These are phyloP conservation scores for Uronychia binucleata DNA, from an alignment of 73 alveolate genomes.

Conservation along the genomic window DNA sequence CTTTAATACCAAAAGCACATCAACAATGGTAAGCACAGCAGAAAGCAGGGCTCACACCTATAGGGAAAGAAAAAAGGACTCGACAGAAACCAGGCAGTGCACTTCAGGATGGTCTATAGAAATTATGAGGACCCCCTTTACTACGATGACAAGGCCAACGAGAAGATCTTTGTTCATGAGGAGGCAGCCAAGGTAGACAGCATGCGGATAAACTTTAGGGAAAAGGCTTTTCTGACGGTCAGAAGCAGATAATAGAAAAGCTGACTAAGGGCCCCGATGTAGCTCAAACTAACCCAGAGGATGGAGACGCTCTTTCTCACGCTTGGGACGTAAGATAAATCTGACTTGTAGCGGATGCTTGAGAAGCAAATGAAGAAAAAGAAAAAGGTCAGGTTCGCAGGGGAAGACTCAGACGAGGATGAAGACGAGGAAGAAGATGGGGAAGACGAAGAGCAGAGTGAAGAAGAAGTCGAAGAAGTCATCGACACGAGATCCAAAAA, in stretches of 20 bases:
- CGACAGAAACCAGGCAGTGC: conserved; percentile 51
- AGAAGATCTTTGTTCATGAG: conserved; percentile 43
- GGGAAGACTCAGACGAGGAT: conserved; percentile 15
- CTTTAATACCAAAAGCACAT: not conserved
- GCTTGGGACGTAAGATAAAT: not conserved
- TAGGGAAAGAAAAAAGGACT: conserved; percentile 12
- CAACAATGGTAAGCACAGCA: not conserved
- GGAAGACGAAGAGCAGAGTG: conserved; percentile 27
- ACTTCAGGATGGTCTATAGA: conserved; percentile 50
- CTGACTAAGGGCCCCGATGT: conserved; percentile 34
- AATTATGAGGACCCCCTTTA: conserved; percentile 43
- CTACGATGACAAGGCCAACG: conserved; percentile 44
- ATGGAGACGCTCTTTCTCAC: not conserved
- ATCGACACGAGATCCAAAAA: not conserved
- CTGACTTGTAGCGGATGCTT: not conserved
- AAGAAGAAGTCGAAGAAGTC: not conserved
- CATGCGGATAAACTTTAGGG: not conserved
- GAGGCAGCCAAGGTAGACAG: conserved; percentile 9
- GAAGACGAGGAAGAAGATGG: conserved; percentile 25
- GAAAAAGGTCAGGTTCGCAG: not conserved
- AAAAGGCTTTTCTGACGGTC: conserved; percentile 11
- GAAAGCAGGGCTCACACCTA: not conserved
- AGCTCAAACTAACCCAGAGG: too few species aligned
- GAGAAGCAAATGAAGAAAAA: not conserved
- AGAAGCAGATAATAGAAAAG: conserved; percentile 30